Evolutionary conservation across 2,329 filamentous ascomycete species (phyloP).

Genomic region (Fusarium sp.): DNA sequence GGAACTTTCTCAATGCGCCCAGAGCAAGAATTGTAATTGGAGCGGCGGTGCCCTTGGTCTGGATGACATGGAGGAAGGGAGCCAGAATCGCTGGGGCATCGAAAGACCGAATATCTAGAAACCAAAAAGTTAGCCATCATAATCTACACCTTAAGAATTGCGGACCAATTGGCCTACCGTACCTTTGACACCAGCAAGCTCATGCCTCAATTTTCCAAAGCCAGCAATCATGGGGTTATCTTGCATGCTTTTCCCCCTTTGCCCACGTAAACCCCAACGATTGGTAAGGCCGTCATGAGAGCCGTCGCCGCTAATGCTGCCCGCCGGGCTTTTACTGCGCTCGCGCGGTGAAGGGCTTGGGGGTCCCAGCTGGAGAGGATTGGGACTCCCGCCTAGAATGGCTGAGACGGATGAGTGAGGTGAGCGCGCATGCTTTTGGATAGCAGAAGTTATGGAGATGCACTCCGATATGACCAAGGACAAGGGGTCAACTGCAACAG

Average conservation of each 20-base stretch:
- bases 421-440: slow-evolving; percentile 97
- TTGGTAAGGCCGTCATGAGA: slow-evolving; percentile 74
- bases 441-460: slow-evolving; percentile 96
- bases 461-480: slow-evolving; percentile 98
- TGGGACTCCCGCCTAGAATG: slow-evolving; percentile 84
- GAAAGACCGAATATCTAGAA: slow-evolving; percentile 84
- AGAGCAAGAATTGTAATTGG: slow-evolving; percentile 95
- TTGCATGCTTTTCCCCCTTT: slow-evolving; percentile 96
- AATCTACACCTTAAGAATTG: not conserved
- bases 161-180: slow-evolving; percentile 36
- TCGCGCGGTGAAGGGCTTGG: slow-evolving; percentile 57
- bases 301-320: slow-evolving; percentile 54
- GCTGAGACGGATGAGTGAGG: slow-evolving; percentile 96
- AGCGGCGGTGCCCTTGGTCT: slow-evolving; percentile 94
- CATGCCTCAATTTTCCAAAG: slow-evolving; percentile 88
- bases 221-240: slow-evolving; percentile 97
- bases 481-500: slow-evolving; percentile 89
- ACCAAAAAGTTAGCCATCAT: slow-evolving; percentile 25
- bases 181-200: slow-evolving; percentile 88
- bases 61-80: slow-evolving; percentile 95
- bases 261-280: slow-evolving; percentile 92
- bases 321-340: slow-evolving; percentile 56
- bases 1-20: slow-evolving; percentile 94
- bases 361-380: slow-evolving; percentile 65
- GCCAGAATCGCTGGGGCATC: slow-evolving; percentile 90